Percentiles rank a stretch among this genome's conserved stretches.
Evolutionary conservation across 1,139 yeast species (phyloP).

Genomic region (Casaregolazyma suthepensis): DNA sequence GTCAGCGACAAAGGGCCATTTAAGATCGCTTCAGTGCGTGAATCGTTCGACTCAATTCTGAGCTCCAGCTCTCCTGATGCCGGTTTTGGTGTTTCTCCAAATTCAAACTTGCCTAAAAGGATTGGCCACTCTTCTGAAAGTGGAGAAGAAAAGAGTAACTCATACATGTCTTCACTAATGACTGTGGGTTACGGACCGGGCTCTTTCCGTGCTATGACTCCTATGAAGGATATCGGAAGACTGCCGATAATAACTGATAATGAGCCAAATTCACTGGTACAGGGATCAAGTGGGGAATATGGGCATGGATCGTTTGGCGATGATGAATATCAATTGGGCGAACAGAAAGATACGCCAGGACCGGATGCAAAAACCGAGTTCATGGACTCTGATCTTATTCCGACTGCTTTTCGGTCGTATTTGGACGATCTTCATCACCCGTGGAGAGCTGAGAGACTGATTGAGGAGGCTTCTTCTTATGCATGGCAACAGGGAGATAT

Average conservation of each 20-base stretch:
- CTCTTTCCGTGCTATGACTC: not conserved
- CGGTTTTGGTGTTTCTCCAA: not conserved
- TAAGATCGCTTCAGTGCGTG: not conserved
- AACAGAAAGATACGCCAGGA: not conserved
- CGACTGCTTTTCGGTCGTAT: slow-evolving; percentile 10
- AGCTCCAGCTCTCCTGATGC: not conserved
- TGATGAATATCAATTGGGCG: not conserved
- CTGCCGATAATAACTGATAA: not conserved
- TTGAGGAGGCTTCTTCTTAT: slow-evolving; percentile 46
- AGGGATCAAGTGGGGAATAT: not conserved
- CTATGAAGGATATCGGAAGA: not conserved
- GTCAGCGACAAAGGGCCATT: not conserved
- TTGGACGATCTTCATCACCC: slow-evolving; percentile 38
- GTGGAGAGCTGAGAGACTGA: slow-evolving; percentile 42
- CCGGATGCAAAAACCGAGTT: not conserved
- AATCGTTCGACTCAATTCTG: not conserved
- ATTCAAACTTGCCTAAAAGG: not conserved
- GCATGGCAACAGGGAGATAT: slow-evolving; percentile 61
- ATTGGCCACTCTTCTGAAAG: not conserved
- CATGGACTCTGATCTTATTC: not conserved
- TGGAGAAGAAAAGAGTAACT: not conserved
- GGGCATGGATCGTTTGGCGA: not conserved
- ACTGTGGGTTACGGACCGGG: not conserved
- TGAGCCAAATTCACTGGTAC: not conserved
- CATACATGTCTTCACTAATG: not conserved